Evolutionary conservation across 1,284 basidiomycete genomes (phyloP), one percentile per base, ranked within the genome.

Genomic region (Laetiporus sulphureus): DNA sequence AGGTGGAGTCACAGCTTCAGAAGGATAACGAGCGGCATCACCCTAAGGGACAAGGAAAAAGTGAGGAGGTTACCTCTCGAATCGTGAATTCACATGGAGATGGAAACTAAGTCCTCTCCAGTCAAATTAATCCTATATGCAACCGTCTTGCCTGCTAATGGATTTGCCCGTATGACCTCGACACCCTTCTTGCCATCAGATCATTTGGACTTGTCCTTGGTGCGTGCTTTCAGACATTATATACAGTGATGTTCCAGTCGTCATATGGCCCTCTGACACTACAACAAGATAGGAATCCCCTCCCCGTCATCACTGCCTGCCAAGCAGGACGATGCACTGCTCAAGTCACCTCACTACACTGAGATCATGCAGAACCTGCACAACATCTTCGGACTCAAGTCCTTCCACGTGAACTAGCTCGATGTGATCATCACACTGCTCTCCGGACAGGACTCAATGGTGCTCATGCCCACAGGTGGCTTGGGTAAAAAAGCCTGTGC

Each of bases 391-490:
- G 67, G 69, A 6, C 68, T 98, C 3, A 56, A 71, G 0, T 56
- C 58, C 0, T 98, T 98, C 62, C 79, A 94, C 12, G 66, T 63
- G 4, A 90, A 97, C 59, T 95, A 98, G 61, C 73, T 91, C 29
- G 84, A 91, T 55, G 92, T 89, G 0, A 90, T 98, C 53, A 77
- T 81, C 38, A 84, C 83, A 3, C 83, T 88, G 0, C 69, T 99
- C 60, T 68, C 72, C 1, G 92, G 87, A 2, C 75, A 72, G 36
- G 94, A 99, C 56, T 91, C 93, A 11, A 93, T 98, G 52, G 90
- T 97, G 15, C 73, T 99, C 5, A 95, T 98, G 82, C 95, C 96
- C 0, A 99, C 95, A 0, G 95, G 95, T 22, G 95, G 94, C 5
- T 94, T 93, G 1, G n/a, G n/a, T n/a, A n/a, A n/a, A 98, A 98